phyloP scores from a whole-genome alignment of 2,329 filamentous ascomycete genomes.

The Cercospora zeae-maydis region DNA sequence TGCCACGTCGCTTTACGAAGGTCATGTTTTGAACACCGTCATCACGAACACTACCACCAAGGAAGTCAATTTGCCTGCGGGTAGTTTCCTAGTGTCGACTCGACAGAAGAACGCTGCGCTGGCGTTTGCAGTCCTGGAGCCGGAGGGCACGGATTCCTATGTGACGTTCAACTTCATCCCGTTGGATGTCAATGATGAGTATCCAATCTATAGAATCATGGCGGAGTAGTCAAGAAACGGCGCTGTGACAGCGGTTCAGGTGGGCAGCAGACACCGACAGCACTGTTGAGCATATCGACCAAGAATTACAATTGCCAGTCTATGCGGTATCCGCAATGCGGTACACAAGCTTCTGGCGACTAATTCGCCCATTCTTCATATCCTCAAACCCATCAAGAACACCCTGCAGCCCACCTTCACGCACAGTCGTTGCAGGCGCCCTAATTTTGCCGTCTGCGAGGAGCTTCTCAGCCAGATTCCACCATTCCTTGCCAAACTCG shows the following conservation, averaged over 20 bases:
- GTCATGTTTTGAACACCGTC: conserved; percentile 34
- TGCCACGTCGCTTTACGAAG: conserved; percentile 35
- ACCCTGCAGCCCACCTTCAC: conserved; percentile 42
- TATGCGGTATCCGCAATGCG: conserved; percentile 20
- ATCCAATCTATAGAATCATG: conserved; percentile 33
- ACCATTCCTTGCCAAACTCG: conserved; percentile 41
- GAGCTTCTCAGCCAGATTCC: conserved; percentile 38
- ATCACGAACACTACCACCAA: conserved; percentile 31
- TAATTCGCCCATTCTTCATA: conserved; percentile 45
- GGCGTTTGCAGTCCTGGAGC: conserved; percentile 39
- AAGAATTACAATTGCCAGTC: not conserved
- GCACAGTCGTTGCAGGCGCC: conserved; percentile 41
- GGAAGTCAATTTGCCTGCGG: conserved; percentile 33
- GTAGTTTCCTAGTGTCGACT: conserved; percentile 37
- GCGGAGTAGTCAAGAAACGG: not conserved
- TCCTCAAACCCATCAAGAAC: conserved; percentile 44
- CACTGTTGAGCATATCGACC: not conserved
- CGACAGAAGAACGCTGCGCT: conserved; percentile 40
- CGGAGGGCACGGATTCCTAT: conserved; percentile 39
- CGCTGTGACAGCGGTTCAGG: not conserved
- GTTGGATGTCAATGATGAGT: conserved; percentile 36
- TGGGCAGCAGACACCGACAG: not conserved
- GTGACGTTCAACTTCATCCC: conserved; percentile 39
- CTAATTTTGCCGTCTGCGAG: conserved; percentile 43
- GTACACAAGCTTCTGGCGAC: conserved; percentile 49